Conservation (phyloP, 345 rosid species). For the Populus ilicifolia region DNA sequence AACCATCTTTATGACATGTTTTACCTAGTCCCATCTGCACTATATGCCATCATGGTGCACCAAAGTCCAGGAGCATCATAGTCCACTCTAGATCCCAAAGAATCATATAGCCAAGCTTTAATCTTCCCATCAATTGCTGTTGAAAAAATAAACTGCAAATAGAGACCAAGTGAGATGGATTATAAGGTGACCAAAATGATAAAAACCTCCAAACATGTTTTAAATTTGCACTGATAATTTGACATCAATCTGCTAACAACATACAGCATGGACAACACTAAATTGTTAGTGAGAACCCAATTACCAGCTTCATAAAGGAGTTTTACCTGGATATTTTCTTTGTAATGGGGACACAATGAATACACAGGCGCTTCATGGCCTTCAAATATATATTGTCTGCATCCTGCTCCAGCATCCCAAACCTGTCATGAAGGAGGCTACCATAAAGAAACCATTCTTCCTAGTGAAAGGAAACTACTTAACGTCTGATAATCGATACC, state of each 20-base stretch:
- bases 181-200: constrained; percentile 3
- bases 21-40: constrained; percentile 84
- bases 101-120: constrained; percentile 84
- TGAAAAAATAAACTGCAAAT: constrained; percentile 71
- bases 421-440: constrained; percentile 27
- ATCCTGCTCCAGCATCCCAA: constrained; percentile 46
- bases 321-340: constrained; percentile 45
- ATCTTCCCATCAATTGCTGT: constrained; percentile 92
- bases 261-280: not conserved
- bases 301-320: constrained; percentile 2
- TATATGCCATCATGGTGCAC: constrained; percentile 78
- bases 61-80: constrained; percentile 85
- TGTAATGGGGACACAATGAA: constrained; percentile 53
- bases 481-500: constrained; percentile 25
- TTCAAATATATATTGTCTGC: constrained; percentile 38
- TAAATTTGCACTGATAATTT: not conserved
- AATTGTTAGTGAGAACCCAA: not conserved
- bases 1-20: not conserved
- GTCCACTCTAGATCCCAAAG: constrained; percentile 76
- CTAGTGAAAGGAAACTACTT: no score
- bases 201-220: not conserved
- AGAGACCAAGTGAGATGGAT: not conserved
- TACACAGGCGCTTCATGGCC: constrained; percentile 58
- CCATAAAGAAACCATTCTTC: not conserved
- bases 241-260: not conserved